Percentiles rank a stretch among this genome's conserved stretches.
These are phyloP conservation scores for Naematelia encephala DNA, from an alignment of 768 basidiomycete species.

Conservation along the genomic window DNA sequence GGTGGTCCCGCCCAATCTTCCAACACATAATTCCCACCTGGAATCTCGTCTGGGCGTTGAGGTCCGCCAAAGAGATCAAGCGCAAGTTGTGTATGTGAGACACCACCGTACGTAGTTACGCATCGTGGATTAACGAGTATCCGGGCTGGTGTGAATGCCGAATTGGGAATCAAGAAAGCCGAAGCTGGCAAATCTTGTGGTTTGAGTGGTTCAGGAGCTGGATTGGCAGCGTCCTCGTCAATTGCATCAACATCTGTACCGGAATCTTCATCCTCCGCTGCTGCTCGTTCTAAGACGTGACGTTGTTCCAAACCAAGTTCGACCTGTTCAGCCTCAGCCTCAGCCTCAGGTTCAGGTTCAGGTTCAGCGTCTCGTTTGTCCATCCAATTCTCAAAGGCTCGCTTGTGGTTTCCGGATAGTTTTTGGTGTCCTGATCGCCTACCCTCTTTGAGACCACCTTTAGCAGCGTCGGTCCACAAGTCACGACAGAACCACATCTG, in stretches of 20 bases:
- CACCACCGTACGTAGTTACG: slow-evolving; percentile 96
- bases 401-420: slow-evolving; percentile 31
- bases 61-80: slow-evolving; percentile 81
- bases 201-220: slow-evolving; percentile 46
- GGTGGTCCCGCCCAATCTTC: slow-evolving; percentile 97
- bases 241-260: slow-evolving; percentile 50
- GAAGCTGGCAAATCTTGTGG: slow-evolving; percentile 48
- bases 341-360: background rate
- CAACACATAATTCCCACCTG: slow-evolving; percentile 68
- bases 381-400: slow-evolving; percentile 12
- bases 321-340: background rate
- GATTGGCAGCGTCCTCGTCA: slow-evolving; percentile 40
- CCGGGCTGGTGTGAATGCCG: slow-evolving; percentile 76
- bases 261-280: slow-evolving; percentile 42
- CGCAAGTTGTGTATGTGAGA: slow-evolving; percentile 93
- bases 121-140: slow-evolving; percentile 95
- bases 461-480: slow-evolving; percentile 86
- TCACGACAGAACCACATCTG: slow-evolving; percentile 99
- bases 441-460: slow-evolving; percentile 58
- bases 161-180: slow-evolving; percentile 68
- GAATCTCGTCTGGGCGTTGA: slow-evolving; percentile 58
- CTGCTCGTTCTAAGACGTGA: slow-evolving; percentile 18
- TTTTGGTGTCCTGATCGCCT: slow-evolving; percentile 41
- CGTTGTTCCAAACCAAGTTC: slow-evolving; percentile 9
- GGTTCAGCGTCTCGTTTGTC: background rate